Conservation (phyloP, 2,329 filamentous ascomycete genomes). For the Waltergamsia citrina region DNA sequence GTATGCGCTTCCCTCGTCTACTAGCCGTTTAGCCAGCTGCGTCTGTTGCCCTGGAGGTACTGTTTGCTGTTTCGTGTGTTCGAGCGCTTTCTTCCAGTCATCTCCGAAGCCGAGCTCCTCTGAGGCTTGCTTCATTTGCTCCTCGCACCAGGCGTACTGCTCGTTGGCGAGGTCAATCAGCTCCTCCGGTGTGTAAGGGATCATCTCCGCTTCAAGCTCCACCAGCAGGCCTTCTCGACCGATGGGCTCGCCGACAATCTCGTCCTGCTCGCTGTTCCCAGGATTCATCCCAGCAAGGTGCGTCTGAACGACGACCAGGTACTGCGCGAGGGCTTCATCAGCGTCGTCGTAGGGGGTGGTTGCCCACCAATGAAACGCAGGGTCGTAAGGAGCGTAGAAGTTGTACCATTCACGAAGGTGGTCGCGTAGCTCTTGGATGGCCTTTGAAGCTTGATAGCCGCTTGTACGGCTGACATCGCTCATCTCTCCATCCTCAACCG, state of each 20-base stretch:
- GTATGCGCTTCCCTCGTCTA: constrained; percentile 40
- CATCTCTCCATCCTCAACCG: too few species aligned
- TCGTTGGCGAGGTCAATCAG: constrained; percentile 38
- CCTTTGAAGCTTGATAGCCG: too few species aligned
- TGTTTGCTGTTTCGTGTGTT: constrained; percentile 44
- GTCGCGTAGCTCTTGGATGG: too few species aligned
- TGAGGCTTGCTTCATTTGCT: constrained; percentile 42
- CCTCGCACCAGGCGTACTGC: constrained; percentile 46
- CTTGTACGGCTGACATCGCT: too few species aligned
- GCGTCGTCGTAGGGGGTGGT: too few species aligned
- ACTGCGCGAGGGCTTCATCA: too few species aligned
- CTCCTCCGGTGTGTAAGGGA: constrained; percentile 48
- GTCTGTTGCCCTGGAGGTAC: constrained; percentile 45
- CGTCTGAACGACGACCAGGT: constrained; percentile 26
- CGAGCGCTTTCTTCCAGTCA: constrained; percentile 42
- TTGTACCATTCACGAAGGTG: too few species aligned
- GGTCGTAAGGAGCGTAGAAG: too few species aligned
- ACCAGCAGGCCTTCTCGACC: constrained; percentile 38
- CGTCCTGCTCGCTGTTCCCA: constrained; percentile 26
- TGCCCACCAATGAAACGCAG: too few species aligned
- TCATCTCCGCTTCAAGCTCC: constrained; percentile 46
- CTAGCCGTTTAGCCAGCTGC: constrained; percentile 38
- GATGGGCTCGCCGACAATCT: constrained; percentile 48
- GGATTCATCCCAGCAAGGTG: constrained; percentile 33
- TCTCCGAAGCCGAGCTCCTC: constrained; percentile 33